Evolutionary conservation across 768 basidiomycete genomes (phyloP).

Genomic region (Kwoniella heveanensis): DNA sequence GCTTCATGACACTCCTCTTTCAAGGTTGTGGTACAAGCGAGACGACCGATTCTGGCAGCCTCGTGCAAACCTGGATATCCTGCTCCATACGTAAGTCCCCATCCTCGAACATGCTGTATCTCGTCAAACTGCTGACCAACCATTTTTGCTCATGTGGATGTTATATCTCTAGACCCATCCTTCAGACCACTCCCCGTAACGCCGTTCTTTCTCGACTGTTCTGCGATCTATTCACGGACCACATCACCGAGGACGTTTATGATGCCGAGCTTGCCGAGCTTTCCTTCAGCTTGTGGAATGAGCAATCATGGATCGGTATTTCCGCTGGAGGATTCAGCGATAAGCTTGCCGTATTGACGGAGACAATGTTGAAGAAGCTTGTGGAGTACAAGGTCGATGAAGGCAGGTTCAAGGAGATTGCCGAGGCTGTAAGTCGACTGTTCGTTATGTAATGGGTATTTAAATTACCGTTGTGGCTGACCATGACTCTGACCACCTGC

Average conservation of each 20-base stretch:
- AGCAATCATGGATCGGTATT: slow-evolving; percentile 69
- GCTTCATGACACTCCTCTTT: slow-evolving; percentile 70
- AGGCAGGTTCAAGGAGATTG: slow-evolving; percentile 77
- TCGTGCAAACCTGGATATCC: slow-evolving; percentile 74
- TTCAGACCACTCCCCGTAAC: slow-evolving; percentile 64
- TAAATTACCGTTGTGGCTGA: slow-evolving; percentile 10
- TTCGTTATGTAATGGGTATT: neutral
- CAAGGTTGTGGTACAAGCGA: slow-evolving; percentile 91
- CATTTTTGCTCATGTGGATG: neutral
- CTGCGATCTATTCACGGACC: slow-evolving; percentile 81
- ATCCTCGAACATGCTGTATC: too few relatives aligned
- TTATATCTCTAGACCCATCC: slow-evolving; percentile 51
- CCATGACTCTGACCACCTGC: slow-evolving; percentile 60
- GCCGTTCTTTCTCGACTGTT: slow-evolving; percentile 81
- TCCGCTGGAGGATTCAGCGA: slow-evolving; percentile 85
- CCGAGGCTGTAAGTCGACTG: slow-evolving; percentile 68
- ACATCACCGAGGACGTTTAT: slow-evolving; percentile 86
- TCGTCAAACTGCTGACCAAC: too few relatives aligned
- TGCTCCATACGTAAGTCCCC: slow-evolving; percentile 47
- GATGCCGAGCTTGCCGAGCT: slow-evolving; percentile 91
- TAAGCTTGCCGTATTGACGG: slow-evolving; percentile 72
- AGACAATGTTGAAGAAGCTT: slow-evolving; percentile 71
- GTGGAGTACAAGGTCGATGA: slow-evolving; percentile 67
- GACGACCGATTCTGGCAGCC: slow-evolving; percentile 97
- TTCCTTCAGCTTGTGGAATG: slow-evolving; percentile 67